Evolutionary conservation across 208 protist genomes (phyloP).

Genomic region (Acanthamoeba healyi): DNA sequence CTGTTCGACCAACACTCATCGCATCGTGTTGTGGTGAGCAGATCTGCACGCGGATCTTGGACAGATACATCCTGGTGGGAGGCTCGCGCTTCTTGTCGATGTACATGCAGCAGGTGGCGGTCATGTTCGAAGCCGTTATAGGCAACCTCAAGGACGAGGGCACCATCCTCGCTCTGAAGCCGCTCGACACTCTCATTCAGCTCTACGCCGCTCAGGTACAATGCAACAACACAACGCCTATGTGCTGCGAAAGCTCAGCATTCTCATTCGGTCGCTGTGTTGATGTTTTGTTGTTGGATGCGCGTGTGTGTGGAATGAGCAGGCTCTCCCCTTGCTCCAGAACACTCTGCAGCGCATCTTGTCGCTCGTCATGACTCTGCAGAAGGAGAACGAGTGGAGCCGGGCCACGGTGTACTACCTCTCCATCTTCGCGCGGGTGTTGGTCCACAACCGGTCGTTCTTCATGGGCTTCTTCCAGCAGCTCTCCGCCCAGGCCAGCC

Average conservation of each 20-base stretch:
- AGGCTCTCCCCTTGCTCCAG: constrained; percentile 23
- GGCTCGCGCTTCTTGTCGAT: constrained; percentile 22
- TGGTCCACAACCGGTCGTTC: constrained; percentile 64
- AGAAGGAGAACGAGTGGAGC: constrained; percentile 62
- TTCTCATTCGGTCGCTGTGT: background rate
- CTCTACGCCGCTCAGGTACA: constrained; percentile 40
- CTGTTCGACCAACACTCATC: too few relatives aligned
- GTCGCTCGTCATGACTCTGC: background rate
- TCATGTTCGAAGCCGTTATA: constrained; percentile 28
- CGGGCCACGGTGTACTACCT: constrained; percentile 69
- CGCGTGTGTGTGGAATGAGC: background rate
- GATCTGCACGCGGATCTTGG: constrained; percentile 68
- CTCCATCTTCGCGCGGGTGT: constrained; percentile 61
- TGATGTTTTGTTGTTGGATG: background rate
- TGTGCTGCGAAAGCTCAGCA: too few relatives aligned
- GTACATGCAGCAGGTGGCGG: constrained; percentile 13
- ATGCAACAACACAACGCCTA: too few relatives aligned
- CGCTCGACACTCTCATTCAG: constrained; percentile 66
- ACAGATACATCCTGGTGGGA: constrained; percentile 61
- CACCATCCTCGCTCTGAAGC: constrained; percentile 66
- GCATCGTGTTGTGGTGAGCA: background rate
- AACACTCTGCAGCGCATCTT: constrained; percentile 33
- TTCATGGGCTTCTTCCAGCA: constrained; percentile 70
- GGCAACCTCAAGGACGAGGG: constrained; percentile 73
- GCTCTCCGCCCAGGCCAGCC: constrained; percentile 34